Base-by-base conservation (phyloP, 441 rosid genomes). In the Eutrema salsugineum region DNA sequence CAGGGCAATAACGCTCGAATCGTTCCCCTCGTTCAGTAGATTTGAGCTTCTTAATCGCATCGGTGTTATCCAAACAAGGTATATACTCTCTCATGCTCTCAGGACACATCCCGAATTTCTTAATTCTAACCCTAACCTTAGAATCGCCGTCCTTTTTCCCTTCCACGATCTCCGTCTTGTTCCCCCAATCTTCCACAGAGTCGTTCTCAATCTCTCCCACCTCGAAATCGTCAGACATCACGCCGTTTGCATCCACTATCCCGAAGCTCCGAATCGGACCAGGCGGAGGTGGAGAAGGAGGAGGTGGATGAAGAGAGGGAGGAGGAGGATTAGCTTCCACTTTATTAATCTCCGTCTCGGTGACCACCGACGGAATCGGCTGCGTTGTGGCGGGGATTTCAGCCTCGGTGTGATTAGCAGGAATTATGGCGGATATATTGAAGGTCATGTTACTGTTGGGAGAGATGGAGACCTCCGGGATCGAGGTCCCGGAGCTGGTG, bases 1-100 rank as follows among this genome's bases (percentile, higher is more conserved):
- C 82, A 28, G 97, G 99, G 66, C 99, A 95, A 83, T 93, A 95
- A 65, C 99, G 86, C 78, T 95, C 99, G 43, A 88, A 95, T 56
- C 71, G 79, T 72, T 93, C 98, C 7, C 99, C 97, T 63, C 67
- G 87, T 43, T 84, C 89, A 0, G 88, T 91, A 39, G 95, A 89
- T 56, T 82, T 84, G 77, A 95, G 77, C 83, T 61, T 80, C 87
- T 84, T 80, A 27, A 95, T 87, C 2, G 90, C 95, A 43, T 82
- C 85, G 40, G 67, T 84, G 61, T 95, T 91, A 78, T 91, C 99
- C 83, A 95, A 80, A 80, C 99, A 93, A 32, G 98, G 99, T 68
- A 93, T 89, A 78, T 83, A 79, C 89, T 95, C 98, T 71, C 88
- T 85, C 99, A 87, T 84, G 4, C 84, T 83, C 87, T 73, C 84